Evolutionary conservation across 208 protist species (phyloP).

Genomic region (Spongospora subterranea): DNA sequence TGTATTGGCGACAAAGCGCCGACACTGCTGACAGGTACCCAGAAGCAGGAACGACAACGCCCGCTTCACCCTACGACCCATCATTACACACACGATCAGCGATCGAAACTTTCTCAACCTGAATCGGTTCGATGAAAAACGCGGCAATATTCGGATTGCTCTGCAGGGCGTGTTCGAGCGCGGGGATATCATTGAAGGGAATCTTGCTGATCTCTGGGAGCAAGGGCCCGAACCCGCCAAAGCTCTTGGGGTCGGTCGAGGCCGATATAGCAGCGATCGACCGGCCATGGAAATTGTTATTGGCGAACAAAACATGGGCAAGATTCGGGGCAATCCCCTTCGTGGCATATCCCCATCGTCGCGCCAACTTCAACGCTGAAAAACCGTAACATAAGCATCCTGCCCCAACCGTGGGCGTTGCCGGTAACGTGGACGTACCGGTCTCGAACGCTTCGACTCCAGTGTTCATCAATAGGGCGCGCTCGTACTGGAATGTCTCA

Average conservation of each 20-base stretch:
- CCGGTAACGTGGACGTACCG: neutral
- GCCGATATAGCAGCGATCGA: conserved; percentile 82
- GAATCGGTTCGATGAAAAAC: conserved; percentile 81
- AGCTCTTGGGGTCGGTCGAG: conserved; percentile 77
- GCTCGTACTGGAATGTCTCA: conserved; percentile 76
- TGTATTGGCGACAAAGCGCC: conserved; percentile 69
- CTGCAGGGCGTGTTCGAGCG: conserved; percentile 73
- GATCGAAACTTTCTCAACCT: neutral
- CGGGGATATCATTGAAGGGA: conserved; percentile 79
- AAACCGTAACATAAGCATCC: neutral
- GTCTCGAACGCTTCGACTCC: conserved; percentile 76
- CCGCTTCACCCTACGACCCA: conserved; percentile 81
- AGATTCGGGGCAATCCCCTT: conserved; percentile 81
- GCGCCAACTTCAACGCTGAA: conserved; percentile 84
- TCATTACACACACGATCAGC: neutral
- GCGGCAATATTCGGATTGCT: conserved; percentile 70
- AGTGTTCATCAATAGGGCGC: conserved; percentile 88
- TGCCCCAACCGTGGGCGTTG: too few species aligned
- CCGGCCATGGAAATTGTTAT: conserved; percentile 85
- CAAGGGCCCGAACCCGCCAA: conserved; percentile 80
- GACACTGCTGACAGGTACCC: conserved; percentile 76
- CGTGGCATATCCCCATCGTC: conserved; percentile 84
- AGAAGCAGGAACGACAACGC: conserved; percentile 79
- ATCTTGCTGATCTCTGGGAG: conserved; percentile 78
- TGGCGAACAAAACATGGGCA: conserved; percentile 69